Evolutionary conservation across 2,329 filamentous ascomycete species (phyloP).

Genomic region (Penicillium sp.): DNA sequence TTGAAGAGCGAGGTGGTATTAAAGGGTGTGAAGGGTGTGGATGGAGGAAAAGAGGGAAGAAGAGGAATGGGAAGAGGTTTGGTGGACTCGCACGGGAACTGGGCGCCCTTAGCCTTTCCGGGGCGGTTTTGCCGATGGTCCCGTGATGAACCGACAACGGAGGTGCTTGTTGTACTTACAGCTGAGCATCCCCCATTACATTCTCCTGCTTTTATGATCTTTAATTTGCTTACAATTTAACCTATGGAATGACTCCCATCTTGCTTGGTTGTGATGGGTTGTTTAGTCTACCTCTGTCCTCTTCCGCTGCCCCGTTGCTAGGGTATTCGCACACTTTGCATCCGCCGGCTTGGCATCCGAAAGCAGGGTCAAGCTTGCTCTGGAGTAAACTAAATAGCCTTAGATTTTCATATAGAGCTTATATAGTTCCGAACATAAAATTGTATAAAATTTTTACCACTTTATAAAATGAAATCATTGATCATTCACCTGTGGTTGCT

Average conservation of each 20-base stretch:
- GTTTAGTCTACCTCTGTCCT: constrained; percentile 10
- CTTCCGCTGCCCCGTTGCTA: constrained; percentile 20
- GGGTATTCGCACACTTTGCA: constrained; percentile 22
- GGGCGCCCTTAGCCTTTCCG: constrained; percentile 41
- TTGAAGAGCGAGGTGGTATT: constrained; percentile 41
- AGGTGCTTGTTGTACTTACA: neutral
- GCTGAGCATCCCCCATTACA: neutral
- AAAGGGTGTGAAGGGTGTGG: constrained; percentile 21
- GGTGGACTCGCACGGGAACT: constrained; percentile 33
- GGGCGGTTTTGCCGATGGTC: constrained; percentile 46
- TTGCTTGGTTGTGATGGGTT: constrained; percentile 1
- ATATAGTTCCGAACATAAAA: neutral
- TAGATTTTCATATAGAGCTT: neutral
- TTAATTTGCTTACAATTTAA: neutral
- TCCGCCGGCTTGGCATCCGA: constrained; percentile 24
- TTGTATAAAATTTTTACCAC: neutral
- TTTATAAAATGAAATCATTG: neutral
- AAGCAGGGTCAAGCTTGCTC: constrained; percentile 15
- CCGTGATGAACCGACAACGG: constrained; percentile 41
- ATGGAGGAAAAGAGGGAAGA: constrained; percentile 32
- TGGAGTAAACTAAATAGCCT: neutral
- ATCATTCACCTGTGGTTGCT: neutral
- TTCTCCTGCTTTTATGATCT: neutral
- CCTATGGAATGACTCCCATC: neutral
- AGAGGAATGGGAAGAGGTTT: constrained; percentile 35